These are phyloP conservation scores for Rosellinia necatrix DNA, from an alignment of 2,329 filamentous ascomycete genomes.

Conservation along the genomic window DNA sequence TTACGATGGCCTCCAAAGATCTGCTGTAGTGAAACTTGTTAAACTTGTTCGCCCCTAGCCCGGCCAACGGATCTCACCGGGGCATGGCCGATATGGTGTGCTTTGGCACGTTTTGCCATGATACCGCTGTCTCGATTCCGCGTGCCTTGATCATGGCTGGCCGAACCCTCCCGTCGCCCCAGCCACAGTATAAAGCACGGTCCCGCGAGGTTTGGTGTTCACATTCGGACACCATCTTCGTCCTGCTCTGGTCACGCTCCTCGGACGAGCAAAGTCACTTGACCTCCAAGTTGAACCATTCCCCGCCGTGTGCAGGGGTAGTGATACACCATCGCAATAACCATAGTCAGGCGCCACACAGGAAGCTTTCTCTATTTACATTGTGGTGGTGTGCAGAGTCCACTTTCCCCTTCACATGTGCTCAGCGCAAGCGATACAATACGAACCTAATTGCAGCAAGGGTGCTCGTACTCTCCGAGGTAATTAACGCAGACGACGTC, in stretches of 20 bases:
- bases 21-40: too few relatives aligned
- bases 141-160: conserved; percentile 4
- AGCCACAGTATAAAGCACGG: not conserved
- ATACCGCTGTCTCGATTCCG: too few relatives aligned
- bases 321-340: conserved; percentile 34
- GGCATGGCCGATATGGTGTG: conserved; percentile 5
- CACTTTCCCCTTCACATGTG: conserved; percentile 43
- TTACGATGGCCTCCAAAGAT: conserved; percentile 1
- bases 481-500: too few relatives aligned
- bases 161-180: too few relatives aligned
- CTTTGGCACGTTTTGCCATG: not conserved
- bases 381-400: conserved; percentile 34
- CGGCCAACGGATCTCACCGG: conserved; percentile 5
- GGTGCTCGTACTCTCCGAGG: too few relatives aligned
- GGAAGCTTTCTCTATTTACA: conserved; percentile 20
- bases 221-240: conserved; percentile 20
- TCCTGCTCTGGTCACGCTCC: conserved; percentile 34
- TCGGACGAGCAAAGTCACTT: conserved; percentile 34
- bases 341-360: conserved; percentile 34
- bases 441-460: not conserved
- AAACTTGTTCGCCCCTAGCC: conserved; percentile 7
- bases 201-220: conserved; percentile 11
- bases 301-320: conserved; percentile 26
- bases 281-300: conserved; percentile 29
- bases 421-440: conserved; percentile 12